Percentiles rank a stretch among this genome's conserved stretches.
Conservation (phyloP, 2,329 filamentous ascomycete species). For the Apiospora aurea region DNA sequence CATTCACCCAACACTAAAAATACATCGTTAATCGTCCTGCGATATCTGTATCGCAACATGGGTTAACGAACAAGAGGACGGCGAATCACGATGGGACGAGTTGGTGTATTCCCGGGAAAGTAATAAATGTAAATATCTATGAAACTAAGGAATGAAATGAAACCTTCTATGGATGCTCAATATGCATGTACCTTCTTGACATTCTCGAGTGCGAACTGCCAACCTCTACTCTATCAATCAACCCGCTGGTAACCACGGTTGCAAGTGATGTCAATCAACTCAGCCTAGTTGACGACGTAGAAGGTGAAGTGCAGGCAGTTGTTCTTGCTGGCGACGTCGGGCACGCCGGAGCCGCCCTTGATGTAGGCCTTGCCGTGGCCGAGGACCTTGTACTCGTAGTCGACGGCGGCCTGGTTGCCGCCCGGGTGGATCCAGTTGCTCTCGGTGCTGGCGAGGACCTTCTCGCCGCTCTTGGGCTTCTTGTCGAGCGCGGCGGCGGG, state of each 20-base stretch:
- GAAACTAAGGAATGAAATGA: not conserved
- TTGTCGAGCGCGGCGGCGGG: constrained; percentile 42
- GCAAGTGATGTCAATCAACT: too few relatives aligned
- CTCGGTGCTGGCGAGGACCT: constrained; percentile 44
- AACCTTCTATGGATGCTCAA: not conserved
- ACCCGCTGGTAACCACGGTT: not conserved
- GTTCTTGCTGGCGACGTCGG: constrained; percentile 44
- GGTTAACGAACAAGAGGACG: too few relatives aligned
- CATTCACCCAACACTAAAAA: too few relatives aligned
- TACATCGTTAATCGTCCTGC: too few relatives aligned
- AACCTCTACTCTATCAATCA: not conserved
- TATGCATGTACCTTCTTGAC: not conserved
- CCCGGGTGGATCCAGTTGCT: constrained; percentile 46
- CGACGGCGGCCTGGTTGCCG: constrained; percentile 45
- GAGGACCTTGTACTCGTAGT: constrained; percentile 42
- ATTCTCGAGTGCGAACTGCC: not conserved
- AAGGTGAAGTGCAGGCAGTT: constrained; percentile 40
- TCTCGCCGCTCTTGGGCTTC: constrained; percentile 42
- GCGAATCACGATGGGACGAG: not conserved
- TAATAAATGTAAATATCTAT: not conserved
- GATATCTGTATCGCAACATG: too few relatives aligned
- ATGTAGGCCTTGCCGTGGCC: constrained; percentile 45
- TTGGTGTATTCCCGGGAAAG: not conserved
- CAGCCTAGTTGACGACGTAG: constrained; percentile 26
- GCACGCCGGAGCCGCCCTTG: constrained; percentile 43